Evolutionary conservation across 1,284 basidiomycete genomes (phyloP), one percentile per base, ranked within the genome.

Genomic region (Ceratobasidium sp.): DNA sequence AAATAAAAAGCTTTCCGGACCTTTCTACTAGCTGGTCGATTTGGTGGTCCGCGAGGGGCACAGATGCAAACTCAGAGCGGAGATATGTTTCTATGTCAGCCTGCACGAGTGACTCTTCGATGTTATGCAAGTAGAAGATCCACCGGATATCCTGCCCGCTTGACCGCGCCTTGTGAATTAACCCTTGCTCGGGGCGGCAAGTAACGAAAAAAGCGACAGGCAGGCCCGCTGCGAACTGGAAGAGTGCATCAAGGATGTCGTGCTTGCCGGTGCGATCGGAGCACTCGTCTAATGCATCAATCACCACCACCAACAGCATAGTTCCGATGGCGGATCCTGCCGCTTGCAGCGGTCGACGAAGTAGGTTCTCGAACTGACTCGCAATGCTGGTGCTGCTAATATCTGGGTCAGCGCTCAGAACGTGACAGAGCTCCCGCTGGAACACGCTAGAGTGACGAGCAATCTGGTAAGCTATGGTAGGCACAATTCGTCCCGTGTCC

Each of bases 391-490:
- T 23, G n/a, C 7, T n/a, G 40, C 58, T 26, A 12, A 40, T 42
- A 33, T 60, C 58, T 44, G 69, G 77, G 39, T 64, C 58, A 33
- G 39, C 39, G 10, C 13, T 51, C 49, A 64, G 60, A 46, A 58
- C 60, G 13, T 26, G 9, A 33, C 72, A 33, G 61, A 79, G 20
- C 26, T 13, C n/a, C 55, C 10, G 5, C 33, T 33, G 49, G 9
- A 76, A 66, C 6, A 56, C 7, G 0, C 64, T 39, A 60, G 64
- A 61, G 28, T 40, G 26, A 5, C 39, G 9, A n/a, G 83, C 81
- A 33, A 85, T 81, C 56, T 82, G 80, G 61, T 78, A 83, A 15
- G 84, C 82, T 12, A 84, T 68, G 20, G 84, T 82, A 1, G 83
- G 82, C 56, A 85, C 76, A 46, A 84, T 64, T 33, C 33, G 33